A percentile compares a stretch with the other conserved stretches of the same genome.
Conservation (phyloP, 1,284 basidiomycete genomes). For the Neolentinus lepideus region DNA sequence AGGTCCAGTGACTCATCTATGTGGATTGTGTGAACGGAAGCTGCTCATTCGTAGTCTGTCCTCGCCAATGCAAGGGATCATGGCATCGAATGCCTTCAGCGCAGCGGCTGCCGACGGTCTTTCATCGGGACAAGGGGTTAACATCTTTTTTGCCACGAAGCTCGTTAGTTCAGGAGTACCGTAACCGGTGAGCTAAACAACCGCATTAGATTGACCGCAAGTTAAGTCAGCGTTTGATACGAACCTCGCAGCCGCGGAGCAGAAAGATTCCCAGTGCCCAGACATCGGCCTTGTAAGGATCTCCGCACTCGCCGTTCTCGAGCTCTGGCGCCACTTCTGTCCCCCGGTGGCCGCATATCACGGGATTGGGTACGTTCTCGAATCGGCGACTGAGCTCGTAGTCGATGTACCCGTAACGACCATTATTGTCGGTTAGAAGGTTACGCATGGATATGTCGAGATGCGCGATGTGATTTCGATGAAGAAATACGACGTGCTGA, state of each 20-base stretch:
- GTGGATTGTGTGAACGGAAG: conserved; percentile 7
- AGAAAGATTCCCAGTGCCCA: conserved; percentile 63
- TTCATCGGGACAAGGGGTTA: conserved; percentile 37
- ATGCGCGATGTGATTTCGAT: conserved; percentile 55
- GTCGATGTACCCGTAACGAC: conserved; percentile 65
- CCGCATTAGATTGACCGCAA: conserved; percentile 5
- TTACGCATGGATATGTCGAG: conserved; percentile 67
- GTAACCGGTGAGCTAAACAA: conserved; percentile 42
- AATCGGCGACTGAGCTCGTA: conserved; percentile 59
- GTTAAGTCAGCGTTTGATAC: conserved; percentile 8
- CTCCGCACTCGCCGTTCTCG: conserved; percentile 37
- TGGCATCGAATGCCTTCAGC: conserved; percentile 40
- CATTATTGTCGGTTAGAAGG: conserved; percentile 54
- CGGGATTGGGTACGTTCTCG: conserved; percentile 27
- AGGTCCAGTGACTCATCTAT: not conserved
- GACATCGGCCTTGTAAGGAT: conserved; percentile 66
- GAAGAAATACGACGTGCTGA: conserved; percentile 66
- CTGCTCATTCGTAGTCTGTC: conserved; percentile 5
- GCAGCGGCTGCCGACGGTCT: conserved; percentile 44
- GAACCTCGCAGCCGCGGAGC: conserved; percentile 55
- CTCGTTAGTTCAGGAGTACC: conserved; percentile 48
- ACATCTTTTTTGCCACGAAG: conserved; percentile 50
- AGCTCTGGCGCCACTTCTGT: conserved; percentile 69
- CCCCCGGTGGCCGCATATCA: conserved; percentile 36
- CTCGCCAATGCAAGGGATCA: conserved; percentile 26